These are phyloP conservation scores for Plasmodium vivax DNA, from an alignment of 169 alveolate species.

Conservation along the genomic window DNA sequence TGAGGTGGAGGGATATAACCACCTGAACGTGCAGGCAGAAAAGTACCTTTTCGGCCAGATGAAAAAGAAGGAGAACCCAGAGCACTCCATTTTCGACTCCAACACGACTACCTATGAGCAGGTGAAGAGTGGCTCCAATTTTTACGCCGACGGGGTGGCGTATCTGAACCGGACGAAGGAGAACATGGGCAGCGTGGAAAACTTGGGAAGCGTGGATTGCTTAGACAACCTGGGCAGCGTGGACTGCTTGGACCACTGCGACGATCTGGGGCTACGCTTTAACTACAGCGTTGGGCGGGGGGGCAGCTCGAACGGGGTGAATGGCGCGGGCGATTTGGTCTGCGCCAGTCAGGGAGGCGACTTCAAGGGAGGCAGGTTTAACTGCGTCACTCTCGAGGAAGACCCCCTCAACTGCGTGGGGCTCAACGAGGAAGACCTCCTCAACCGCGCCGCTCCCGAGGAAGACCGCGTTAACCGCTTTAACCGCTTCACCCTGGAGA, in stretches of 20 bases:
- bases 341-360: not conserved
- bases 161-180: conserved; percentile 22
- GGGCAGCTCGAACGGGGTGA: not conserved
- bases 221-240: no score
- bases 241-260: no score
- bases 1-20: conserved; percentile 3
- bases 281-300: not conserved
- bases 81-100: conserved; percentile 3
- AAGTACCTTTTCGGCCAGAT: conserved; percentile 3
- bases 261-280: not conserved
- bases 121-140: not conserved
- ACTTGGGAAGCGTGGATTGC: no score
- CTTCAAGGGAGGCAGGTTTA: no score
- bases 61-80: conserved; percentile 10
- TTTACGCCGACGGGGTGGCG: not conserved
- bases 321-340: not conserved
- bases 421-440: not conserved
- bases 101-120: conserved; percentile 14
- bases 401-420: not conserved
- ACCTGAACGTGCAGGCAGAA: conserved; percentile 21
- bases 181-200: not conserved
- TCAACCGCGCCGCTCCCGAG: not conserved
- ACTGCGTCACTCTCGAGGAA: no score
- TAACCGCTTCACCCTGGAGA: not conserved
- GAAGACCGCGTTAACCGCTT: no score